A percentile compares a stretch with the other conserved stretches of the same genome.
Evolutionary conservation across 2,329 filamentous ascomycete genomes (phyloP).

Genomic region (Metarhizium guizhouense): DNA sequence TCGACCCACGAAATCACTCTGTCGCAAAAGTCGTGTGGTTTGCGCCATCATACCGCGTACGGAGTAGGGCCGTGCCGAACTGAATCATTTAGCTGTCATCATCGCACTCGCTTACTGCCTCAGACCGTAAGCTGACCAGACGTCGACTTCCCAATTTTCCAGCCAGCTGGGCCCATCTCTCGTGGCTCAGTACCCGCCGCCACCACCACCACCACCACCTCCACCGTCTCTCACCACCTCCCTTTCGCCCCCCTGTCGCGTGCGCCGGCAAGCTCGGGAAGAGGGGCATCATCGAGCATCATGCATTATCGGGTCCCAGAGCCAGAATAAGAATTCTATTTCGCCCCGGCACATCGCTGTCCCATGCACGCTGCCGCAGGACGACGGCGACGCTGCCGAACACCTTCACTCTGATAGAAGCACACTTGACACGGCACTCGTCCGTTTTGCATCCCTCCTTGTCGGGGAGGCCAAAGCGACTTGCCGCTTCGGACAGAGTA

Average conservation of each 20-base stretch:
- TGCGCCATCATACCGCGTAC: not conserved
- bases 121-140: not conserved
- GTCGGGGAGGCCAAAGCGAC: too few relatives aligned
- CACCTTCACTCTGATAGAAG: not conserved
- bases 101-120: not conserved
- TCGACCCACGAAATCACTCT: not conserved
- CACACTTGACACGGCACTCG: not conserved
- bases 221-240: not conserved
- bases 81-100: not conserved
- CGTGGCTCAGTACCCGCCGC: not conserved
- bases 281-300: not conserved
- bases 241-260: not conserved
- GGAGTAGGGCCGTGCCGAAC: not conserved
- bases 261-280: constrained; percentile 3
- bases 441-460: not conserved
- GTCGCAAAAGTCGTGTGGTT: not conserved
- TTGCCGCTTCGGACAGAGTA: too few relatives aligned
- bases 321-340: too few relatives aligned
- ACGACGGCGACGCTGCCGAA: not conserved
- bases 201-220: not conserved
- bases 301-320: not conserved
- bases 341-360: not conserved
- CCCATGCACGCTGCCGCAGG: not conserved
- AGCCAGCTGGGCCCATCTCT: not conserved
- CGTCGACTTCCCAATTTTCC: not conserved